Percentiles rank a stretch among this genome's conserved stretches.
phyloP scores from a whole-genome alignment of 2,329 filamentous ascomycete species.

The Fusarium drepaniforme region DNA sequence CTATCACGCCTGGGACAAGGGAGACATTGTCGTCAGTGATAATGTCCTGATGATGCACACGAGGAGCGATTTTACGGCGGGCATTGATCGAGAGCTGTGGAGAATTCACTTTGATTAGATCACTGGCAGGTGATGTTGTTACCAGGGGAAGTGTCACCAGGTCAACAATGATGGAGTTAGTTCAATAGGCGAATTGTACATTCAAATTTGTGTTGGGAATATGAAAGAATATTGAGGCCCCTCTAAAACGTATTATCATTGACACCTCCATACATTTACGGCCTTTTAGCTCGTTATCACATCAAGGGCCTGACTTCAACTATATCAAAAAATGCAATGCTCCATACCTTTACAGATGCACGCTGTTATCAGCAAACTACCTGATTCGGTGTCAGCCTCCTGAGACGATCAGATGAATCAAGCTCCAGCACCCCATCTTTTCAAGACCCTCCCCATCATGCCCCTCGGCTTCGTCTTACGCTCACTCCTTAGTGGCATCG shows the following conservation, averaged over 20 bases:
- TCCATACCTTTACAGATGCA: no score
- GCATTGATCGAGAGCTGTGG: conserved; percentile 61
- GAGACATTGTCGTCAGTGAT: conserved; percentile 66
- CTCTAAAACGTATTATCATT: no score
- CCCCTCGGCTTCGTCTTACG: background rate
- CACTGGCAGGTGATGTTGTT: background rate
- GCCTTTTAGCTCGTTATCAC: no score
- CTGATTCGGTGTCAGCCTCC: no score
- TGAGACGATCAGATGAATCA: no score
- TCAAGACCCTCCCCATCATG: no score
- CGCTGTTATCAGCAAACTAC: no score
- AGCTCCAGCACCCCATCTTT: no score
- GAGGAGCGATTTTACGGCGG: conserved; percentile 58
- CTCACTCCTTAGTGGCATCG: background rate
- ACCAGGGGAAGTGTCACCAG: background rate
- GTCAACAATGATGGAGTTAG: background rate
- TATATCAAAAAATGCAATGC: no score
- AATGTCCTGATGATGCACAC: conserved; percentile 65
- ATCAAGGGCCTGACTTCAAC: no score
- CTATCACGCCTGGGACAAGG: conserved; percentile 66
- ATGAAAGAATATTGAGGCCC: background rate
- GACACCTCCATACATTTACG: no score
- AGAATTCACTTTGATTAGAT: conserved; percentile 62
- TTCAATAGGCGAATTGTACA: background rate
- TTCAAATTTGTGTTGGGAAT: background rate